Evolutionary conservation across 148 eudicot species (phyloP).

Genomic region (Silene uniflora): DNA sequence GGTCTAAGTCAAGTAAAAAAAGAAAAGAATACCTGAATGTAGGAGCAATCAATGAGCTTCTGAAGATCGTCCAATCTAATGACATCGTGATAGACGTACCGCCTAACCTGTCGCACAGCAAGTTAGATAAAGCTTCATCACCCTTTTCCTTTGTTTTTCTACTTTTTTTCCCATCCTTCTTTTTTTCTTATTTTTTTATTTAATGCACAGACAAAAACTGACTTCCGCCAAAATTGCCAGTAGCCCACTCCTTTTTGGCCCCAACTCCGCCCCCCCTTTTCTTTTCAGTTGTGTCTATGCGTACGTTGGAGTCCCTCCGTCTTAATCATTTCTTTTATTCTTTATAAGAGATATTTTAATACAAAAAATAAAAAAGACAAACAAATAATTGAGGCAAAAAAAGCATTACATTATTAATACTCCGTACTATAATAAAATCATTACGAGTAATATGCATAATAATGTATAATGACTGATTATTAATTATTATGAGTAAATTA

Average conservation of each 20-base stretch:
- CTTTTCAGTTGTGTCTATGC: not conserved
- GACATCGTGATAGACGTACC: slow-evolving; percentile 87
- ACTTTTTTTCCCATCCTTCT: not conserved
- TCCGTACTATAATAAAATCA: too few relatives aligned
- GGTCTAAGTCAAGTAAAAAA: too few relatives aligned
- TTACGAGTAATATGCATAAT: too few relatives aligned
- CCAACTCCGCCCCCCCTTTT: not conserved
- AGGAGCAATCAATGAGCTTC: slow-evolving; percentile 86
- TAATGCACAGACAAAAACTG: slow-evolving; percentile 5
- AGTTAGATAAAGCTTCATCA: slow-evolving; percentile 2
- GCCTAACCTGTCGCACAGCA: slow-evolving; percentile 59
- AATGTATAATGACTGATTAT: too few relatives aligned
- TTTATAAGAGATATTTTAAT: too few relatives aligned
- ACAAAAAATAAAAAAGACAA: too few relatives aligned
- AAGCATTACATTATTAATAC: too few relatives aligned
- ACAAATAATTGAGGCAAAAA: too few relatives aligned
- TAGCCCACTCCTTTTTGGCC: slow-evolving; percentile 6
- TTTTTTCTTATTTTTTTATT: slow-evolving; percentile 1
- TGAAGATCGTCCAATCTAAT: slow-evolving; percentile 77
- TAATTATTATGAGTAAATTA: too few relatives aligned
- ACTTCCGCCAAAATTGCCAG: slow-evolving; percentile 13
- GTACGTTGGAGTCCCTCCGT: not conserved
- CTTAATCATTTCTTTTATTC: too few relatives aligned
- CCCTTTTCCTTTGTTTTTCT: not conserved
- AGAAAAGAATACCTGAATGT: slow-evolving; percentile 50